Evolutionary conservation across 805 yeast genomes (phyloP).

Genomic region (Ogataea methanolica): DNA sequence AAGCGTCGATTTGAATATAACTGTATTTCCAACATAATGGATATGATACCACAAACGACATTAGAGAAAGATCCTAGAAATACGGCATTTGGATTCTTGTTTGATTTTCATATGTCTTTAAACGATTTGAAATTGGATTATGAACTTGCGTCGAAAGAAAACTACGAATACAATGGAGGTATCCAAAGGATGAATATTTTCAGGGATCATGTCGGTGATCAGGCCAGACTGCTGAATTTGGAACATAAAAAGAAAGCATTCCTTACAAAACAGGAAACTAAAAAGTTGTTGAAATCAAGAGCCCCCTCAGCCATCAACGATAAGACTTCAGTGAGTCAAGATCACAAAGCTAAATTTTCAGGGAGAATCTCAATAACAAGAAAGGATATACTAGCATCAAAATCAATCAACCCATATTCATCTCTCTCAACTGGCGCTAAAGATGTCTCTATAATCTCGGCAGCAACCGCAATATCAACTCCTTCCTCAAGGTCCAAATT

Average conservation of each 20-base stretch:
- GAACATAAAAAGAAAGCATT: conserved; percentile 34
- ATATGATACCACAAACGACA: conserved; percentile 34
- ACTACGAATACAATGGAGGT: conserved; percentile 29
- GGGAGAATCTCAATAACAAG: conserved; percentile 1
- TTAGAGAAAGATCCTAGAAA: conserved; percentile 20
- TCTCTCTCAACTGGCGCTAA: conserved; percentile 1
- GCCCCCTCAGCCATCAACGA: background rate
- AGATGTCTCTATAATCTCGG: background rate
- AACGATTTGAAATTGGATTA: conserved; percentile 31
- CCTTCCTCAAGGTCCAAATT: conserved; percentile 23
- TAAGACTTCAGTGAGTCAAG: background rate
- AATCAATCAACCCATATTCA: conserved; percentile 4
- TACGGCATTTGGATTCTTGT: conserved; percentile 50
- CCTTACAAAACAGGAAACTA: conserved; percentile 25
- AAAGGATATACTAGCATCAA: conserved; percentile 1
- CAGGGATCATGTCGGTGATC: conserved; percentile 39
- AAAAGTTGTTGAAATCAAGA: conserved; percentile 2
- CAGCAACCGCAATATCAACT: background rate
- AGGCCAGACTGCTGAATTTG: conserved; percentile 46
- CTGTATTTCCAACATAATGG: conserved; percentile 50
- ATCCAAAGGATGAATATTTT: conserved; percentile 40
- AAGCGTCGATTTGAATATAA: conserved; percentile 70
- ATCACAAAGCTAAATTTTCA: background rate
- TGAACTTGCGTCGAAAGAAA: conserved; percentile 42
- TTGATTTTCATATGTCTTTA: conserved; percentile 38